Conservation (phyloP, 352 stramenopile genomes). For the Phytopythium oedochilum region DNA sequence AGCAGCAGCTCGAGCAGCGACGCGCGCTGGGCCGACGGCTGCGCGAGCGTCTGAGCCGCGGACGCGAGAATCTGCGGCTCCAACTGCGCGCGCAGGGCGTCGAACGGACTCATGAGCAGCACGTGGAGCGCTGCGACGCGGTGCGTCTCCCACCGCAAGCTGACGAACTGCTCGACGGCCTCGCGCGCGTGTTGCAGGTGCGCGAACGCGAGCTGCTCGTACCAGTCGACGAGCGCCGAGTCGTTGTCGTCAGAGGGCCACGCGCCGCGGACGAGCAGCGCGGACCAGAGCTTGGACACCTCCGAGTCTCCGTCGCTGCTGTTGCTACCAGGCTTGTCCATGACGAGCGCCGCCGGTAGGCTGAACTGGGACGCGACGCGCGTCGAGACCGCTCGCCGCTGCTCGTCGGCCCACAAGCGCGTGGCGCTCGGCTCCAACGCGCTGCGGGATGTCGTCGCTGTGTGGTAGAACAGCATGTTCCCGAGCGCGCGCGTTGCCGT, state of each 20-base stretch:
- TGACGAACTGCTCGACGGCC: slow-evolving; percentile 31
- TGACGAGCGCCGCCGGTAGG: slow-evolving; percentile 1
- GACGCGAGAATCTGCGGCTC: slow-evolving; percentile 19
- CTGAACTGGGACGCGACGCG: slow-evolving; percentile 38
- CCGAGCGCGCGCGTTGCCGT: slow-evolving; percentile 31
- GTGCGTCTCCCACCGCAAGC: slow-evolving; percentile 28
- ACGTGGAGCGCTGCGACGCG: slow-evolving; percentile 35
- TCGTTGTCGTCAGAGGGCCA: slow-evolving; percentile 23
- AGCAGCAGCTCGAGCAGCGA: slow-evolving; percentile 45
- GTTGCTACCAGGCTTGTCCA: slow-evolving; percentile 3
- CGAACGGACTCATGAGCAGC: slow-evolving; percentile 57
- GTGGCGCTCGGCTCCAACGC: slow-evolving; percentile 3
- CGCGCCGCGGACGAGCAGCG: slow-evolving; percentile 38
- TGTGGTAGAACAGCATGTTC: slow-evolving; percentile 27
- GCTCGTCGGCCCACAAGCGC: slow-evolving; percentile 34
- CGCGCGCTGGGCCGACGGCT: slow-evolving; percentile 12
- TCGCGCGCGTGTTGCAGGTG: slow-evolving; percentile 18
- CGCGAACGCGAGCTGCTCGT: slow-evolving; percentile 37
- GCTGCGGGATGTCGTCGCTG: slow-evolving; percentile 6
- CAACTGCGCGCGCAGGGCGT: slow-evolving; percentile 35
- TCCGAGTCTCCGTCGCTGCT: background rate
- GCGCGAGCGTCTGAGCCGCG: slow-evolving; percentile 9
- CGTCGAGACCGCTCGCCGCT: slow-evolving; percentile 20
- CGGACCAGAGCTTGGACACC: slow-evolving; percentile 22
- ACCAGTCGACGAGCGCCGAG: slow-evolving; percentile 42